Evolutionary conservation across 495 filamentous ascomycete species (phyloP).

Genomic region (Hypoxylon crocopeplum): DNA sequence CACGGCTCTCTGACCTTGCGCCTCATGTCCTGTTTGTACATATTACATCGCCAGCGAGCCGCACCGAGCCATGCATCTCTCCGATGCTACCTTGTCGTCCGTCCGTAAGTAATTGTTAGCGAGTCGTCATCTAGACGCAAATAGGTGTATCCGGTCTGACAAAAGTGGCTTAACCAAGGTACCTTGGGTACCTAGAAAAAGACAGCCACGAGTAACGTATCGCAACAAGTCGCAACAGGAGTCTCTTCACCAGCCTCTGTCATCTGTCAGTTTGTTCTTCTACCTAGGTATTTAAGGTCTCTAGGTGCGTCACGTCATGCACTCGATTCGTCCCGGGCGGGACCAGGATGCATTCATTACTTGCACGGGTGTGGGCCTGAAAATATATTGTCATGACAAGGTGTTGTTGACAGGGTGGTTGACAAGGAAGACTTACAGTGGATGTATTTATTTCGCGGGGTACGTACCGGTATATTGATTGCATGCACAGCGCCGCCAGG

Average conservation of each 20-base stretch:
- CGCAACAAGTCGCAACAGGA: not conserved
- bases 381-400: constrained; percentile 4
- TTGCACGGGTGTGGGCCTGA: constrained; percentile 8
- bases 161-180: constrained; percentile 12
- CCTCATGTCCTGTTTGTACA: too few relatives aligned
- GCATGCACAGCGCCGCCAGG: constrained; percentile 28
- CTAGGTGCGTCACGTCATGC: constrained; percentile 9
- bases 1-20: too few relatives aligned
- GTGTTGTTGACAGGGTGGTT: too few relatives aligned
- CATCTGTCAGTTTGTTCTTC: not conserved
- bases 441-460: constrained; percentile 18
- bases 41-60: constrained; percentile 16
- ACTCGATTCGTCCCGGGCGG: constrained; percentile 19
- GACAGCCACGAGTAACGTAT: not conserved
- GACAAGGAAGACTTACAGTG: too few relatives aligned
- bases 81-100: constrained; percentile 15
- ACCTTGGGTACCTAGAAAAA: too few relatives aligned
- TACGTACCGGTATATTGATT: constrained; percentile 28
- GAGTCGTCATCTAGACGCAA: constrained; percentile 14
- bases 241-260: not conserved
- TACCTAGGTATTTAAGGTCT: not conserved
- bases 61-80: constrained; percentile 5
- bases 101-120: constrained; percentile 6
- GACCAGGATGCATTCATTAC: constrained; percentile 6
- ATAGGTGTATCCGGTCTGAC: too few relatives aligned